phyloP scores from a whole-genome alignment of 345 rosid genomes.

The Theobroma cacao region DNA sequence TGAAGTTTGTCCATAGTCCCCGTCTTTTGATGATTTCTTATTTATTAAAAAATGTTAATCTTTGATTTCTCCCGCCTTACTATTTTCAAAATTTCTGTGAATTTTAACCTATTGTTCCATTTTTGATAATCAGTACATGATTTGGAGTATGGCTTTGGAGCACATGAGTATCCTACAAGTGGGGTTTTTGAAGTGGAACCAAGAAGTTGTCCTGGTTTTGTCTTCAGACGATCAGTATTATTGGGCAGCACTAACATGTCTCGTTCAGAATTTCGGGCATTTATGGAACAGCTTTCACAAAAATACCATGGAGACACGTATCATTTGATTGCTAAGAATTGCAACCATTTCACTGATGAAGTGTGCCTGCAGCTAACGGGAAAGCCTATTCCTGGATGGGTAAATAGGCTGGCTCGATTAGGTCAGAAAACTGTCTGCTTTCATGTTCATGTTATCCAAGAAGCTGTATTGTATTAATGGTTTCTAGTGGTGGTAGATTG shows the following conservation, averaged over 20 bases:
- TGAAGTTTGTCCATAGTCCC: background rate
- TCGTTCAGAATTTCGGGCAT: slow-evolving; percentile 62
- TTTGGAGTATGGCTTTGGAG: slow-evolving; percentile 87
- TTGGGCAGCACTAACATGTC: slow-evolving; percentile 75
- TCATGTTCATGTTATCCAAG: background rate
- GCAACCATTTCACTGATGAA: slow-evolving; percentile 94
- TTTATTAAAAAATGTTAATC: background rate
- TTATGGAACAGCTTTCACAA: slow-evolving; percentile 75
- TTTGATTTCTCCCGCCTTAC: background rate
- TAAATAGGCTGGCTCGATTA: slow-evolving; percentile 80
- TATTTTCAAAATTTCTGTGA: background rate
- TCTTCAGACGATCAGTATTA: slow-evolving; percentile 72
- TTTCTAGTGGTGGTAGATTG: slow-evolving; percentile 1
- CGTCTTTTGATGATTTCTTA: background rate
- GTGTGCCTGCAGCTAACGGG: slow-evolving; percentile 70
- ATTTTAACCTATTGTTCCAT: slow-evolving; percentile 17
- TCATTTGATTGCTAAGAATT: slow-evolving; percentile 95
- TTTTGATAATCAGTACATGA: slow-evolving; percentile 61
- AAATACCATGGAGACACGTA: slow-evolving; percentile 83
- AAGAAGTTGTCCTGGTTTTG: slow-evolving; percentile 87
- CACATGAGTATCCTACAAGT: slow-evolving; percentile 79
- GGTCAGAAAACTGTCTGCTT: slow-evolving; percentile 46
- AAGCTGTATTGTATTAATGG: slow-evolving; percentile 1
- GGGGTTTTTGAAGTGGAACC: slow-evolving; percentile 98
- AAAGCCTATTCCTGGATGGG: slow-evolving; percentile 92